Percentiles rank a stretch among this genome's conserved stretches.
Conservation (phyloP, 345 rosid species). For the Sonneratia caseolaris region DNA sequence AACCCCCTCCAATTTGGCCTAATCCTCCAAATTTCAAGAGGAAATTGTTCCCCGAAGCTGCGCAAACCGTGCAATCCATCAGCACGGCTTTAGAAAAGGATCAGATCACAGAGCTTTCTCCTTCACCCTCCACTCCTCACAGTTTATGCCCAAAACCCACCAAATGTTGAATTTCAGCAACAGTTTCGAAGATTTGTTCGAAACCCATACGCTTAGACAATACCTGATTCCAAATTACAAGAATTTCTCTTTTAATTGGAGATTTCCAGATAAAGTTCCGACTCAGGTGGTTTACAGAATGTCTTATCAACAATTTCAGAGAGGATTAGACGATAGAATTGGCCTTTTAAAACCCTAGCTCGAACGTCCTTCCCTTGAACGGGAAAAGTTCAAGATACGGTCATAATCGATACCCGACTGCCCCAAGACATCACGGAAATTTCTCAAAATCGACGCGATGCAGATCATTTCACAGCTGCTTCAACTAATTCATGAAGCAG, state of each 20-base stretch:
- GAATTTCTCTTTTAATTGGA: background rate
- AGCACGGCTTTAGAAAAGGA: background rate
- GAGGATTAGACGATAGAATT: background rate
- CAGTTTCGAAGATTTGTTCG: background rate
- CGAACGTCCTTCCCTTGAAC: background rate
- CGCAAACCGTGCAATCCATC: conserved; percentile 53
- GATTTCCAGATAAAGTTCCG: background rate
- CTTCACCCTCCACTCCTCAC: conserved; percentile 1
- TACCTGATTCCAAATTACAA: background rate
- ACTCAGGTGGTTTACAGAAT: background rate
- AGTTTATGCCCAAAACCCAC: background rate
- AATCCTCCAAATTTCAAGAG: conserved; percentile 24
- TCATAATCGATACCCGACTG: background rate
- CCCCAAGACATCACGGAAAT: background rate
- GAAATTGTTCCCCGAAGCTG: conserved; percentile 31
- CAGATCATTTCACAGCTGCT: background rate
- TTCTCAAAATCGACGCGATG: background rate
- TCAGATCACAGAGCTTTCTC: background rate
- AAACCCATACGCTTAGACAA: background rate
- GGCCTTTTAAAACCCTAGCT: background rate
- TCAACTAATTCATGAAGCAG: background rate
- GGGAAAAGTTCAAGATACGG: background rate
- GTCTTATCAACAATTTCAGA: background rate
- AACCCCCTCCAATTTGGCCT: conserved; percentile 34
- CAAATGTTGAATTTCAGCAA: background rate